Conservation (phyloP, 164 flowering plant genomes). For the Annona cherimola region DNA sequence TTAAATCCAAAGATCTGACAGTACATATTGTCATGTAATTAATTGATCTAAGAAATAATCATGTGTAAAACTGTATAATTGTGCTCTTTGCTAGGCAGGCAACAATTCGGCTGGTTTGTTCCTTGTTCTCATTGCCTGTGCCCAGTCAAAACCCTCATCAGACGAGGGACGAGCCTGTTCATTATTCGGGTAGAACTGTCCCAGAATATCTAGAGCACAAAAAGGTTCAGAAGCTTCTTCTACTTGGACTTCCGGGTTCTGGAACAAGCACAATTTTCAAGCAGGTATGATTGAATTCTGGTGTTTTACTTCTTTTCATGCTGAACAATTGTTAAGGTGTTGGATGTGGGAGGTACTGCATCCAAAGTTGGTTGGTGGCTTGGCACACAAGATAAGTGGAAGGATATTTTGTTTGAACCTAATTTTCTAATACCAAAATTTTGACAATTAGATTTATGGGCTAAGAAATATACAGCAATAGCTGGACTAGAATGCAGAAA, state of each 20-base stretch:
- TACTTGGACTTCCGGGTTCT: slow-evolving; percentile 73
- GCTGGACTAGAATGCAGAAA: too few relatives aligned
- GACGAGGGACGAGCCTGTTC: slow-evolving; percentile 49
- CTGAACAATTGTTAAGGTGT: background rate
- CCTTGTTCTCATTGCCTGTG: slow-evolving; percentile 76
- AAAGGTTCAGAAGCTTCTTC: slow-evolving; percentile 69
- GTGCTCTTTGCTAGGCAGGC: slow-evolving; percentile 52
- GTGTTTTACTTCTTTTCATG: background rate
- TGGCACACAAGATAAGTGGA: background rate
- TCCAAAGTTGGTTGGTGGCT: background rate
- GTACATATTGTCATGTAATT: background rate
- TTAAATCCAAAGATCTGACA: background rate
- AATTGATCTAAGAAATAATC: background rate
- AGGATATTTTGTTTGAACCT: too few relatives aligned
- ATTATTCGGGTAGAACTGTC: slow-evolving; percentile 41
- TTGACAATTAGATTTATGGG: too few relatives aligned
- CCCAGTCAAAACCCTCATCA: slow-evolving; percentile 55
- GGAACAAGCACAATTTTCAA: slow-evolving; percentile 94
- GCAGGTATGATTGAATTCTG: slow-evolving; percentile 46
- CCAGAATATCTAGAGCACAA: slow-evolving; percentile 69
- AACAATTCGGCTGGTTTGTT: slow-evolving; percentile 57
- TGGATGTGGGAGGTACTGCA: background rate
- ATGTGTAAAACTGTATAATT: slow-evolving; percentile 9
- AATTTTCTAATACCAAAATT: too few relatives aligned
- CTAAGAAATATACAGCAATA: too few relatives aligned